A percentile compares a stretch with the other conserved stretches of the same genome.
These are phyloP conservation scores for Oldenlandia corymbosa DNA, from an alignment of 257 asterid species.

Conservation along the genomic window DNA sequence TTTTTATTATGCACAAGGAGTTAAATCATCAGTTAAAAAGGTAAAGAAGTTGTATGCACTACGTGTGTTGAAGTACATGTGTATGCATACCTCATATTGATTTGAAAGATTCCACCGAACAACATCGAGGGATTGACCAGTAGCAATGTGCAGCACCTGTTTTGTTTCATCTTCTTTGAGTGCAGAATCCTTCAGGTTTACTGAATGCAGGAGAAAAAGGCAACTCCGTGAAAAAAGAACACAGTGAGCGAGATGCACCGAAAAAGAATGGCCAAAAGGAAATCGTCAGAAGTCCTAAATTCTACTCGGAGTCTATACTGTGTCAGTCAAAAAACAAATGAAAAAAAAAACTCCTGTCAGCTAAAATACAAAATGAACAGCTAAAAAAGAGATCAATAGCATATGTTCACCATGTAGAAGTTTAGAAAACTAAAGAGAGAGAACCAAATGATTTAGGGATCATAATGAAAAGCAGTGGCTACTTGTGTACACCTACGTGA, in stretches of 20 bases:
- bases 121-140: constrained; percentile 60
- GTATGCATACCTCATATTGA: constrained; percentile 69
- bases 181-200: constrained; percentile 22
- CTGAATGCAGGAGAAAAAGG: constrained; percentile 12
- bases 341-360: no score
- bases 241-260: neutral
- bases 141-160: constrained; percentile 65
- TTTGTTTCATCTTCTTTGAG: constrained; percentile 69
- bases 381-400: neutral
- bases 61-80: constrained; percentile 16
- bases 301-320: neutral
- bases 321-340: no score
- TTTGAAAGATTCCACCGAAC: constrained; percentile 82
- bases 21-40: neutral
- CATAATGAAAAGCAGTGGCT: no score
- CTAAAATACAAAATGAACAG: no score
- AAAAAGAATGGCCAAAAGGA: neutral
- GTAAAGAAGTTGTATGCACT: constrained; percentile 5
- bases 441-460: neutral
- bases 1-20: neutral
- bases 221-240: neutral
- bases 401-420: neutral
- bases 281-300: neutral
- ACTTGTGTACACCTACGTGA: no score
- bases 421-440: neutral